phyloP scores from a whole-genome alignment of 75 land plant genomes.

The Azolla pinnata region DNA sequence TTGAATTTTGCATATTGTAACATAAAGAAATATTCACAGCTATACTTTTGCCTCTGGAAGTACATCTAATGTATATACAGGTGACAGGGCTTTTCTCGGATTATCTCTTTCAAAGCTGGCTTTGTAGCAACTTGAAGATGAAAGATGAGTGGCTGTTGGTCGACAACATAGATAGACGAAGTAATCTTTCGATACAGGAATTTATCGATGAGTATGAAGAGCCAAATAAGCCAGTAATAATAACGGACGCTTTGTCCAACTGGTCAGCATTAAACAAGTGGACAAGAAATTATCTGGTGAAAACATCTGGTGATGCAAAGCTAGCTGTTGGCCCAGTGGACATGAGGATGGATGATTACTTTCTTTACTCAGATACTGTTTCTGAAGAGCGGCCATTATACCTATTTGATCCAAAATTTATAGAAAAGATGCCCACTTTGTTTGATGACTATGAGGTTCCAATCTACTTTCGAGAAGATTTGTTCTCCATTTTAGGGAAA shows the following conservation, averaged over 20 bases:
- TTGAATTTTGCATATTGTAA: too few relatives aligned
- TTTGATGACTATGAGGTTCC: slow-evolving; percentile 70
- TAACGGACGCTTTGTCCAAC: slow-evolving; percentile 46
- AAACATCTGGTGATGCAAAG: slow-evolving; percentile 36
- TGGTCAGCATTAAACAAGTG: slow-evolving; percentile 69
- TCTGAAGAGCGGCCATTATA: slow-evolving; percentile 88
- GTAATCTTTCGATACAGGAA: slow-evolving; percentile 61
- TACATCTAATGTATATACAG: slow-evolving; percentile 8
- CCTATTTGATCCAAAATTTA: slow-evolving; percentile 81
- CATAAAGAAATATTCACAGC: too few relatives aligned
- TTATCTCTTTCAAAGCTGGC: slow-evolving; percentile 95
- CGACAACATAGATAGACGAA: slow-evolving; percentile 58
- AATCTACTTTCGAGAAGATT: slow-evolving; percentile 67
- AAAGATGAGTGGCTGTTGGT: slow-evolving; percentile 69
- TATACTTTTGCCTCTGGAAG: too few relatives aligned
- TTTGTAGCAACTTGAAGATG: slow-evolving; percentile 85
- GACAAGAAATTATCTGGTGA: slow-evolving; percentile 46
- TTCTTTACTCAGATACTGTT: slow-evolving; percentile 54
- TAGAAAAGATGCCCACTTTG: slow-evolving; percentile 56
- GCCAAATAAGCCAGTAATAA: slow-evolving; percentile 71
- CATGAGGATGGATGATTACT: slow-evolving; percentile 61
- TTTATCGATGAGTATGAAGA: slow-evolving; percentile 66
- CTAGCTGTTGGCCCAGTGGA: slow-evolving; percentile 83
- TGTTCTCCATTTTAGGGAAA: slow-evolving; percentile 63
- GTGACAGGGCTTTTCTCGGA: slow-evolving; percentile 84